Evolutionary conservation across 129 eudicot genomes (phyloP).

Genomic region (Helianthus tuberosus): DNA sequence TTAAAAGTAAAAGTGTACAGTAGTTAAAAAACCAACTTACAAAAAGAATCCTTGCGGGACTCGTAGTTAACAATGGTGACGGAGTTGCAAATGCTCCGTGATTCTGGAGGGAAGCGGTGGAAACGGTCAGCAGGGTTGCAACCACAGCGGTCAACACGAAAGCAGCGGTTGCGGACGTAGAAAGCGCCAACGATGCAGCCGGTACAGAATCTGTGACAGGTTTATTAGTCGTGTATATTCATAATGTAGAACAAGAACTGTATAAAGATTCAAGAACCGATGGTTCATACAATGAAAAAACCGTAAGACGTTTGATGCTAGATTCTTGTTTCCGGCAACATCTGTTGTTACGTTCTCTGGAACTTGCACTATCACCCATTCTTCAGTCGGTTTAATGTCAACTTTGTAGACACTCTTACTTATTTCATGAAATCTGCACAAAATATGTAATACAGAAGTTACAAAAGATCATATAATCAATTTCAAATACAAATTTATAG

Average conservation of each 20-base stretch:
- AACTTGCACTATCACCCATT: conserved; percentile 46
- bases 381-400: conserved; percentile 50
- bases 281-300: conserved; percentile 71
- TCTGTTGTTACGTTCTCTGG: conserved; percentile 84
- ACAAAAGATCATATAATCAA: neutral
- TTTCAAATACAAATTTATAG: neutral
- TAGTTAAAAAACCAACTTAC: conserved; percentile 45
- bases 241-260: neutral
- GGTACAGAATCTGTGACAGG: conserved; percentile 68
- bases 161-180: conserved; percentile 61
- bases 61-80: conserved; percentile 49
- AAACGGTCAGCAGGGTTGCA: conserved; percentile 77
- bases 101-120: conserved; percentile 70
- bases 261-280: conserved; percentile 3
- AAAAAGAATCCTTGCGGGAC: conserved; percentile 77
- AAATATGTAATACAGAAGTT: neutral
- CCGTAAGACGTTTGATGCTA: conserved; percentile 68
- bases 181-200: conserved; percentile 52
- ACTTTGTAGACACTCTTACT: conserved; percentile 52
- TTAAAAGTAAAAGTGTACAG: neutral
- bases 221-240: conserved; percentile 8
- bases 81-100: conserved; percentile 67
- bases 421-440: conserved; percentile 65
- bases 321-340: conserved; percentile 83
- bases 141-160: conserved; percentile 61